Evolutionary conservation across 768 basidiomycete genomes (phyloP), one percentile per base, ranked within the genome.

Genomic region (Lyophyllum shimeji): DNA sequence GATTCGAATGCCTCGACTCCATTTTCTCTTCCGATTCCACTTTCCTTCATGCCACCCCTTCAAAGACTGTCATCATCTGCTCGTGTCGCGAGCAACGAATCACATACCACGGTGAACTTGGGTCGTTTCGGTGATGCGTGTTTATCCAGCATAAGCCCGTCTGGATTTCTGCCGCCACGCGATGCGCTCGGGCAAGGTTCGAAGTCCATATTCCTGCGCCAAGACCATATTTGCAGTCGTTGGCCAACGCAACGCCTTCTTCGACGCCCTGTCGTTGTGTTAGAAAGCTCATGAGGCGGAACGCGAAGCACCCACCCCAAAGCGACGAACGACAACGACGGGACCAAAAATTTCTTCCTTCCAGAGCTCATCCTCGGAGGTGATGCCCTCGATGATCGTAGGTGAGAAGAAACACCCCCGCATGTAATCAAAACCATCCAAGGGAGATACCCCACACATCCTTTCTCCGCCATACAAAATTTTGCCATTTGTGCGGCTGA

Each of bases 1-100:
- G 87, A 80, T 67, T 90, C 83, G 49, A 86, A 82, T 15, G 91
- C 90, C 66, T 93, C 92, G 3, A 89, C 55, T 1, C 93, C 93
- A 60, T 95, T 95, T 66, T 95, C 93, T 55, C 93, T 72, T 5
- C 93, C 92, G 50, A 92, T 87, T 1, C 92, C 92, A 63, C 91
- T 93, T 60, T 89, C 87, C 67, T 93, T 93, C 90, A 93, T 90
- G 6, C 91, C 91, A 18, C 91, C 91, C 90, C 89, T 89, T 58
- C n/a, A 43, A 55, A 50, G 5, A 44, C 4, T 27, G n/a, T 49
- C 12, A 46, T 47, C 48, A 52, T 20, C n/a, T 15, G 33, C 17
- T 42, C 29, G 12, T 21, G 5, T 18, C 34, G 20, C 50, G 12
- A 13, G 52, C 7, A 24, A 33, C 37, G 27, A 23, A 50, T 8